A percentile compares a stretch with the other conserved stretches of the same genome.
Conservation (phyloP, 2,329 filamentous ascomycete species). For the Raffaelea ambrosiae region DNA sequence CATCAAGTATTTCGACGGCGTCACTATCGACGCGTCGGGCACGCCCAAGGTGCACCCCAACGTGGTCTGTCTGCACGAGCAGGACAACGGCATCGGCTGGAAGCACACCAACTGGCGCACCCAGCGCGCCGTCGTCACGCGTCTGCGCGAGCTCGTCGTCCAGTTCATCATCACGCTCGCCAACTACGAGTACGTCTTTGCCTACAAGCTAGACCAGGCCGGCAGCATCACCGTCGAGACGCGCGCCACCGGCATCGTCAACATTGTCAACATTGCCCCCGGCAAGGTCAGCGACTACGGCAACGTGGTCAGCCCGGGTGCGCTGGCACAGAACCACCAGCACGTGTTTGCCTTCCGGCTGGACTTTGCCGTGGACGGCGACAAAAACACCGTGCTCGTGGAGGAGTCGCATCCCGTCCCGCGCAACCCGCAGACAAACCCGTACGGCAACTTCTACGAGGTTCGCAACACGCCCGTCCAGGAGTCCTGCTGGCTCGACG, state of each 20-base stretch:
- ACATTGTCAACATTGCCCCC: conserved; percentile 48
- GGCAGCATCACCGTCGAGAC: conserved; percentile 54
- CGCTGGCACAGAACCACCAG: conserved; percentile 61
- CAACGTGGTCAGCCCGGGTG: conserved; percentile 54
- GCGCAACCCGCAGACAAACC: conserved; percentile 31
- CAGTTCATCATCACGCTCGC: conserved; percentile 62
- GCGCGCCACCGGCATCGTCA: conserved; percentile 58
- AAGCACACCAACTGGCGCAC: conserved; percentile 64
- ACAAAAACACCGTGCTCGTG: conserved; percentile 38
- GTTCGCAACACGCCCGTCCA: conserved; percentile 34
- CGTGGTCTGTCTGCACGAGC: conserved; percentile 61
- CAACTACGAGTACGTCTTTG: conserved; percentile 59
- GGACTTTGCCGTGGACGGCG: conserved; percentile 46
- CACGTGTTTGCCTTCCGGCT: conserved; percentile 60
- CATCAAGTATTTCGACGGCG: conserved; percentile 53
- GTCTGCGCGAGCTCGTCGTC: conserved; percentile 54
- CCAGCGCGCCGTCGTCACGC: conserved; percentile 48
- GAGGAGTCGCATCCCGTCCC: conserved; percentile 32
- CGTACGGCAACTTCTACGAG: conserved; percentile 38
- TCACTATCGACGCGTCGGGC: conserved; percentile 45
- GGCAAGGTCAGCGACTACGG: conserved; percentile 46
- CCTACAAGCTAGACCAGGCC: conserved; percentile 50
- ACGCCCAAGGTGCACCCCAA: conserved; percentile 36
- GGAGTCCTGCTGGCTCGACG: conserved; percentile 36
- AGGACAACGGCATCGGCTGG: conserved; percentile 63